Base-by-base conservation (phyloP, 257 asterid species). In the Solanum virginianum region DNA sequence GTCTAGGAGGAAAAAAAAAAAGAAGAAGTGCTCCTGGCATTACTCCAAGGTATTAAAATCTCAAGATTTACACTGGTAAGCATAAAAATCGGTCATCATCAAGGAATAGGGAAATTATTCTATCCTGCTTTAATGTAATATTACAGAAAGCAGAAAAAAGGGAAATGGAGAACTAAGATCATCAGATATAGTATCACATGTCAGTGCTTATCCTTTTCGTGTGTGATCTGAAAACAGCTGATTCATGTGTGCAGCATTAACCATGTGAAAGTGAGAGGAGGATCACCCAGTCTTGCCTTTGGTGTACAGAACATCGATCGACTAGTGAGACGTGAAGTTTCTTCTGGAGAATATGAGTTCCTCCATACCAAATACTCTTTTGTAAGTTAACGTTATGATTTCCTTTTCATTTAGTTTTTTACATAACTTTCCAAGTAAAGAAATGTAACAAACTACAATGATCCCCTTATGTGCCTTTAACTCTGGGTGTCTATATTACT, bases 251-350 rank as follows among this genome's bases (percentile, higher is more conserved):
- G 90, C 93, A 96, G 98, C 53, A 93, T 96, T 85, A 84, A 92
- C 84, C 88, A 91, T 82, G 94, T 94, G 77, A 91, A 93, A 63
- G 94, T 88, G 72, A 57, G 90, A 39, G 98, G 98, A 9, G 91
- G 90, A 11, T 91, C 97, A 7, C 89, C 92, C 55, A 88, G 82
- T 63, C 96, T 96, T 24, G 95, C 97, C 60, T 92, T 96, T 49
- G 88, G 89, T 41, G 24, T 87, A 20, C 91, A 93, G 80, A 68
- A 85, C 18, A 53, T 88, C 4, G 89, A 90, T n/a, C n/a, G n/a
- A n/a, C n/a, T n/a, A 5, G 32, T 71, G 55, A 43, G 55, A 71
- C 47, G n/a, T 41, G 55, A 11, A 18, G 77, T 68, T 36, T 32
- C 47, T 68, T 68, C 47, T 68, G 47, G 24, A 8, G 9, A 17